Evolutionary conservation across 2,329 filamentous ascomycete species (phyloP), one percentile per base, ranked within the genome.

Genomic region (Septoria linicola): DNA sequence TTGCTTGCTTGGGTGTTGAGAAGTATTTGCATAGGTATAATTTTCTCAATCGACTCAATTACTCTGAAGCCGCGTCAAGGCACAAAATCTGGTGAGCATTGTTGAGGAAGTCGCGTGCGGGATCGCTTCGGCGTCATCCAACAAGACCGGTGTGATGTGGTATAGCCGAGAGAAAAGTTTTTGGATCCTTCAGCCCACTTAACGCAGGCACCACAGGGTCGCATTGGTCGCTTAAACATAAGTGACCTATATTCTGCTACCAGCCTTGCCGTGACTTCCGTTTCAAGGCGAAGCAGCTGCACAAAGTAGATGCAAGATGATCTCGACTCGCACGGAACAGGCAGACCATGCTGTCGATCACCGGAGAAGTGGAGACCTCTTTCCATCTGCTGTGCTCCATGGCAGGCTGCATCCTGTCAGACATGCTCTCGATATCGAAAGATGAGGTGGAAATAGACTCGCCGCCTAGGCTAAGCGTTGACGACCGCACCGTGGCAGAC

Each of bases 291-390:
- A 30, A 20, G 17, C 43, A 37, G 32, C 6, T 19, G 17, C 10
- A 27, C 16, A 37, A 20, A 27, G 13, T 25, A 14, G 23, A 32
- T 23, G 25, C 43, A 17, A 23, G 43, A 46, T 36, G 43, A n/a
- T 27, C 23, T 27, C 5, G 23, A 27, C 5, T 27, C 5, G 23
- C 31, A 19, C 49, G 21, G 34, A 54, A 53, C 41, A 53, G 55
- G 49, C 52, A 53, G 21, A 37, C 49, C 55, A 46, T 55, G 50
- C 40, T 51, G 53, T 45, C 35, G 53, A 58, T 58, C 53, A 41
- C 41, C 41, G 25, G 37, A 43, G 27, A 45, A 30, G 42, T 27
- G 46, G 30, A 44, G 13, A 39, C 31, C 17, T 40, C 21, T 31
- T 17, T 27, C 41, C n/a, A 27, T 23, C 53, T 39, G 44, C 8